phyloP scores from a whole-genome alignment of 495 filamentous ascomycete species.

The Poronia punctata region DNA sequence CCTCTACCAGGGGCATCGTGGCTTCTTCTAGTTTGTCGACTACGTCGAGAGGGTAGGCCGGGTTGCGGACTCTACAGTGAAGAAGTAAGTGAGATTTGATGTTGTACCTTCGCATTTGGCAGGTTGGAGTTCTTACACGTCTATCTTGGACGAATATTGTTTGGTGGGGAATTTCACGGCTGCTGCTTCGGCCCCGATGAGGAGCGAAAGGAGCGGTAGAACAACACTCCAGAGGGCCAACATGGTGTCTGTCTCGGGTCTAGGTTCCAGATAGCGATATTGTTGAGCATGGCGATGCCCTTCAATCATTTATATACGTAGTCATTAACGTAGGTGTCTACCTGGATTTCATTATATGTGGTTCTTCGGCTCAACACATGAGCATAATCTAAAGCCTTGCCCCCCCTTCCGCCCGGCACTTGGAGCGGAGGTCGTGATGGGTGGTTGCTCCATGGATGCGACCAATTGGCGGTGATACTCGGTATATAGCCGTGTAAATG shows the following conservation, averaged over 20 bases:
- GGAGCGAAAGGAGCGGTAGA: constrained; percentile 27
- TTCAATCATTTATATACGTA: constrained; percentile 23
- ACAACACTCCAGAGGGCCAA: constrained; percentile 25
- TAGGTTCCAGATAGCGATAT: constrained; percentile 5
- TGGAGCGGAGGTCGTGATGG: constrained; percentile 17
- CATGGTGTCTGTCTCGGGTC: constrained; percentile 23
- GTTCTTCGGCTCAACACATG: constrained; percentile 22
- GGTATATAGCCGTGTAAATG: constrained; percentile 22
- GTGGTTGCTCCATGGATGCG: constrained; percentile 22
- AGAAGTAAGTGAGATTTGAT: neutral
- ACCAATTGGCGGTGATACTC: constrained; percentile 22
- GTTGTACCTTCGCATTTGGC: too few relatives aligned
- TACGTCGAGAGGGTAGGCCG: constrained; percentile 29
- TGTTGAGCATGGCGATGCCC: constrained; percentile 2
- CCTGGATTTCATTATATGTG: constrained; percentile 18
- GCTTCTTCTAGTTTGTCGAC: constrained; percentile 32
- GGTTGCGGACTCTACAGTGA: constrained; percentile 23
- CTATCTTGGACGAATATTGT: constrained; percentile 26
- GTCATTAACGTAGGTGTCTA: too few relatives aligned
- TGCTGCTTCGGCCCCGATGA: constrained; percentile 21
- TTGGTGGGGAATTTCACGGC: constrained; percentile 10
- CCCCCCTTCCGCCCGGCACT: constrained; percentile 26
- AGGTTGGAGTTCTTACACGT: constrained; percentile 19
- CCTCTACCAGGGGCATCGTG: constrained; percentile 34
- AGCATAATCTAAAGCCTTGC: constrained; percentile 12